These are phyloP conservation scores for Silene latifolia DNA, from an alignment of 148 eudicot genomes.

Conservation along the genomic window DNA sequence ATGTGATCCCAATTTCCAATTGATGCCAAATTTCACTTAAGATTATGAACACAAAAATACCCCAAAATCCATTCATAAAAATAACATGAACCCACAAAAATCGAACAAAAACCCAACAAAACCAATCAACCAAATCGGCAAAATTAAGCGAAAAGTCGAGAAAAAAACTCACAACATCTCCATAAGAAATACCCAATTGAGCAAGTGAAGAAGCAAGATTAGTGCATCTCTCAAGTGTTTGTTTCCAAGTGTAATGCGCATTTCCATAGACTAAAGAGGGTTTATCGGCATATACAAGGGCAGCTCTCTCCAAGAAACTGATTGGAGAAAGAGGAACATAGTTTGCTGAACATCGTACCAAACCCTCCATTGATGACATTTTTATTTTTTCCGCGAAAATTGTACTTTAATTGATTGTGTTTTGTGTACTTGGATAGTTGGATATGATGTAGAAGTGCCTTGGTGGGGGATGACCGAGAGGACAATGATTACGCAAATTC, in stretches of 20 bases:
- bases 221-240: slow-evolving; percentile 48
- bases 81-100: background rate
- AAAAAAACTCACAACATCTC: slow-evolving; percentile 48
- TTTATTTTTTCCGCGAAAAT: too few relatives aligned
- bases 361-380: slow-evolving; percentile 34
- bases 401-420: too few relatives aligned
- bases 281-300: slow-evolving; percentile 36
- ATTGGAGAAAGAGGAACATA: slow-evolving; percentile 47
- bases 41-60: too few relatives aligned
- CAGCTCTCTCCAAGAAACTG: slow-evolving; percentile 54
- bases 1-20: background rate
- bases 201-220: slow-evolving; percentile 50
- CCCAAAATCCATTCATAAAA: background rate
- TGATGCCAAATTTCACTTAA: background rate
- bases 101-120: background rate
- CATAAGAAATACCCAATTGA: slow-evolving; percentile 31
- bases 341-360: slow-evolving; percentile 40
- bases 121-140: background rate
- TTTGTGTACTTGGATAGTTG: too few relatives aligned
- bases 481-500: too few relatives aligned
- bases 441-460: too few relatives aligned
- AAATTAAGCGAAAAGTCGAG: slow-evolving; percentile 12
- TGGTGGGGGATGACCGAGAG: too few relatives aligned
- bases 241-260: slow-evolving; percentile 37
- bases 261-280: slow-evolving; percentile 41